A percentile compares a stretch with the other conserved stretches of the same genome.
These are phyloP conservation scores for Eimeria necatrix DNA, from an alignment of 169 alveolate species.

Conservation along the genomic window DNA sequence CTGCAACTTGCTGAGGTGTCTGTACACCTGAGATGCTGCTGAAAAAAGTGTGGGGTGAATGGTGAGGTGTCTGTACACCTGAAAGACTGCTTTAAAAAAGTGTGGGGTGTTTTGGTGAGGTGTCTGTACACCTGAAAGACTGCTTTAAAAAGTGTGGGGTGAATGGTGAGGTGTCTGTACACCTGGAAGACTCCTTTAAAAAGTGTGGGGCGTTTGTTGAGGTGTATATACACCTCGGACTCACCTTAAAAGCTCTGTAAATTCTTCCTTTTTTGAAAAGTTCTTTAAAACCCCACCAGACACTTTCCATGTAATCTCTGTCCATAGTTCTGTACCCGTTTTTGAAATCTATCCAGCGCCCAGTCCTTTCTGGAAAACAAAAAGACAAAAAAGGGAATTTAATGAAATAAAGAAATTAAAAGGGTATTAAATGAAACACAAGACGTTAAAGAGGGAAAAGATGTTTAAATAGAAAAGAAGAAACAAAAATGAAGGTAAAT, in stretches of 20 bases:
- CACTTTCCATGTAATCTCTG: constrained; percentile 98
- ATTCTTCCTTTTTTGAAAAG: constrained; percentile 90
- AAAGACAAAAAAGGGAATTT: not conserved
- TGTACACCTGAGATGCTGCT: not conserved
- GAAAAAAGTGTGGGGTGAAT: not conserved
- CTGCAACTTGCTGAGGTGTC: not conserved
- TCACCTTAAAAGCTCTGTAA: constrained; percentile 70
- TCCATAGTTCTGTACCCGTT: constrained; percentile 99
- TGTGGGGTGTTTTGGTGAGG: not conserved
- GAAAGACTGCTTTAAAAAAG: not conserved
- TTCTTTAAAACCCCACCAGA: constrained; percentile 93
- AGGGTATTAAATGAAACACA: not conserved
- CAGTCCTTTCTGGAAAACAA: constrained; percentile 91
- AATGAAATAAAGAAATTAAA: constrained; percentile 9
- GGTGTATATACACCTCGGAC: not conserved
- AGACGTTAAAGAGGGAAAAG: not conserved
- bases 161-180: not conserved
- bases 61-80: not conserved
- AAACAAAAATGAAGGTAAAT: too few species aligned
- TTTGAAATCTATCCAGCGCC: constrained; percentile 99
- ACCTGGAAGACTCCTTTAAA: too few species aligned
- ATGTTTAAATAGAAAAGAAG: not conserved
- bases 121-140: not conserved
- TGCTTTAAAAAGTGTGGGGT: not conserved
- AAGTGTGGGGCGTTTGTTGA: too few species aligned